Evolutionary conservation across 306 rosid species (phyloP).

Genomic region (Casuarina equisetifolia): DNA sequence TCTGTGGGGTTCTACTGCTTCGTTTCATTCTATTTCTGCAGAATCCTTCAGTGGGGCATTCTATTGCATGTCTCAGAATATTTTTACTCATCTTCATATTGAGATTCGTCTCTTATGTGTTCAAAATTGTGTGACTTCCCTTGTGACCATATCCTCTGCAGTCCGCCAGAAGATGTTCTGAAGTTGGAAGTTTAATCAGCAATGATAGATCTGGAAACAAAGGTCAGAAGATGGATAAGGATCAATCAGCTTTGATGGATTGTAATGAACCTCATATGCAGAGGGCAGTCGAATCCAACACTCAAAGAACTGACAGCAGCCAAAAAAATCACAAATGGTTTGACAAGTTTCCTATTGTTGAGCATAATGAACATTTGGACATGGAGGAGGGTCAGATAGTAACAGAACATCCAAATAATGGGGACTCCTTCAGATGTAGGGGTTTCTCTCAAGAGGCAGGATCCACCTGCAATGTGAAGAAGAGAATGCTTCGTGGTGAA

Average conservation of each 20-base stretch:
- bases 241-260: constrained; percentile 28
- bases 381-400: constrained; percentile 61
- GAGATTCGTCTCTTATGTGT: constrained; percentile 15
- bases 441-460: constrained; percentile 34
- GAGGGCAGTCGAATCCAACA: constrained; percentile 20
- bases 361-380: constrained; percentile 40
- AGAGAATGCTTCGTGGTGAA: constrained; percentile 19
- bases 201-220: constrained; percentile 37
- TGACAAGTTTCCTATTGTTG: constrained; percentile 31
- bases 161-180: constrained; percentile 45
- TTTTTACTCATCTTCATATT: constrained; percentile 2
- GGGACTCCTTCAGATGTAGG: constrained; percentile 25
- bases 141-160: constrained; percentile 48
- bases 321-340: constrained; percentile 25
- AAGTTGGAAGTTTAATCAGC: constrained; percentile 28
- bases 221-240: constrained; percentile 37
- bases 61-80: constrained; percentile 18
- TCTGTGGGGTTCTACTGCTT: neutral
- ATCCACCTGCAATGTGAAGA: constrained; percentile 19
- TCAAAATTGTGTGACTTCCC: constrained; percentile 29
- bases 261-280: constrained; percentile 27
- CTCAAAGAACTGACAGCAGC: constrained; percentile 14
- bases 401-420: constrained; percentile 35
- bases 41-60: constrained; percentile 12
- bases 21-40: neutral